Evolutionary conservation across 305 asterid genomes (phyloP).

Genomic region (Fraxinus sp.): DNA sequence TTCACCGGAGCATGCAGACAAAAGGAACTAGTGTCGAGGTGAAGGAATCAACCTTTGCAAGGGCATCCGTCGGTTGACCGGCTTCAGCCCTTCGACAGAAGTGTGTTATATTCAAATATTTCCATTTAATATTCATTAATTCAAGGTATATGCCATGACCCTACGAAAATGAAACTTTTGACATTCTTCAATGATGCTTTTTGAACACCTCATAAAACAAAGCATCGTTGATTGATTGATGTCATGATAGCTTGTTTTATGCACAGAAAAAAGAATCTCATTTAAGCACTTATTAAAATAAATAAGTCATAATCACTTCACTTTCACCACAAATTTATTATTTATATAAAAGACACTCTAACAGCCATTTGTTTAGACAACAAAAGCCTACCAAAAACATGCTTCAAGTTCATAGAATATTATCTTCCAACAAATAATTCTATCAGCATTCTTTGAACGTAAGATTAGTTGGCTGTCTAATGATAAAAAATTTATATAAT

Average conservation of each 20-base stretch:
- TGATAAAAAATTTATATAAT: not conserved
- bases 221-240: not conserved
- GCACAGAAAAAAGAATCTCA: not conserved
- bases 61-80: not conserved
- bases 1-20: not conserved
- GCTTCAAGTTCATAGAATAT: constrained; percentile 7
- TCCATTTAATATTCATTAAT: not conserved
- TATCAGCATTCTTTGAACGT: constrained; percentile 20
- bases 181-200: constrained; percentile 7
- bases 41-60: not conserved
- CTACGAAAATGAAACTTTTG: not conserved
- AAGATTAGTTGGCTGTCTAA: constrained; percentile 1
- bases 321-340: not conserved
- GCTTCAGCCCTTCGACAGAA: not conserved
- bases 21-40: not conserved
- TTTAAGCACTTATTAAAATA: not conserved
- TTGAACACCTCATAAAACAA: not conserved
- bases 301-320: not conserved
- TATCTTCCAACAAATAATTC: not conserved
- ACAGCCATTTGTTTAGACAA: constrained; percentile 8
- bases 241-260: not conserved
- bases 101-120: not conserved
- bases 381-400: constrained; percentile 8
- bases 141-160: not conserved
- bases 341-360: not conserved